Evolutionary conservation across 148 eudicot genomes (phyloP), one percentile per base, ranked within the genome.

Genomic region (Fagopyrum tataricum): DNA sequence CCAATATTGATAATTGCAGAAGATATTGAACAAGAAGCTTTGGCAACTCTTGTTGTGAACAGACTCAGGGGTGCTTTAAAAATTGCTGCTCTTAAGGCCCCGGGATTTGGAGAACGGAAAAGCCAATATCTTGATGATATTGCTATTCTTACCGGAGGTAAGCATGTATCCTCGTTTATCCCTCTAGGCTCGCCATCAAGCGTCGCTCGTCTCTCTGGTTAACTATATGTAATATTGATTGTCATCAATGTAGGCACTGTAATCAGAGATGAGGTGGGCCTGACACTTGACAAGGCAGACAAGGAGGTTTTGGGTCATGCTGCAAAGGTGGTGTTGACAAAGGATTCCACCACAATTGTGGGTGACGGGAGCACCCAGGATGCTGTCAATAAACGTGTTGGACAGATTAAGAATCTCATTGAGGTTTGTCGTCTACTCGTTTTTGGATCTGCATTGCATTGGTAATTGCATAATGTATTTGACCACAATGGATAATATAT

Each of bases 1-100:
- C 96, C 96, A 12, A 83, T 93, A 56, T 10, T 93, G 37, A 90
- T 93, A 46, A 78, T 93, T 80, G 98, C 98, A 3, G 94, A 93
- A 83, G 98, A 93, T 78, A 93, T 93, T 78, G 98, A 90, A 70
- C 98, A 93, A 76, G 98, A 93, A 85, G 98, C 98, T 70, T 73
- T 93, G 62, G 96, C 90, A 68, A 93, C 98, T 59, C 98, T 93
- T 82, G 98, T 93, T 51, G 98, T 93, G 56, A 93, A 90, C 84
- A 84, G 82, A 77, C 81, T 93, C 67, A 89, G 98, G 82, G 98
- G 98, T 26, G 82, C 94, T n/a, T 68, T 93, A 74, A 90, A 93
- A 70, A 88, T 93, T 79, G 98, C 98, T 31, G 98, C 98, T 12
- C 81, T 93, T 1, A 93, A 90, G 83, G 98, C 98, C 77, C 98